Percentiles rank a stretch among this genome's conserved stretches.
Conservation (phyloP, 768 basidiomycete genomes). For the Lactarius trivialis region DNA sequence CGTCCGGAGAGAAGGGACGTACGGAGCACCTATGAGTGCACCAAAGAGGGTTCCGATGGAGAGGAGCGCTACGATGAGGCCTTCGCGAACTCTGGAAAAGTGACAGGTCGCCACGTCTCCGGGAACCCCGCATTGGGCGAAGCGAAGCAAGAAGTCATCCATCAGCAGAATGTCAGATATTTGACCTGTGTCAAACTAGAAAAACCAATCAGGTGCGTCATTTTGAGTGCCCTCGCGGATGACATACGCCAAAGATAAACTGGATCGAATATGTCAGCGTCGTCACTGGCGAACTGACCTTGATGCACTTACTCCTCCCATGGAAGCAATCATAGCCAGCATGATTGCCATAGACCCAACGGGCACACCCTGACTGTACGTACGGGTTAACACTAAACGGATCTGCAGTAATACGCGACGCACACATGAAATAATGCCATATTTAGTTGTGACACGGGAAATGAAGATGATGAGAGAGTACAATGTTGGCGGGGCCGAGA, state of each 20-base stretch:
- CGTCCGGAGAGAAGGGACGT: constrained; percentile 28
- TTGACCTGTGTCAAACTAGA: constrained; percentile 64
- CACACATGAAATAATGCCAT: constrained; percentile 31
- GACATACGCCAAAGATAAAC: constrained; percentile 28
- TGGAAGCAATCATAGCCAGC: constrained; percentile 60
- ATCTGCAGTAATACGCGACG: constrained; percentile 3
- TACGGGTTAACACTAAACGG: constrained; percentile 5
- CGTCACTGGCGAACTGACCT: neutral
- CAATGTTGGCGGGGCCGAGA: neutral
- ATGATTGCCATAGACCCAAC: constrained; percentile 58
- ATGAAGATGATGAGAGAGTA: neutral
- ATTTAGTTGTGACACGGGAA: neutral
- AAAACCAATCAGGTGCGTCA: constrained; percentile 7
- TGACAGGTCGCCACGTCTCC: constrained; percentile 38
- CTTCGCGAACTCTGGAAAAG: constrained; percentile 51
- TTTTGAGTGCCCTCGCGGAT: neutral
- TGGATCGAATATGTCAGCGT: neutral
- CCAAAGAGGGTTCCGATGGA: constrained; percentile 64
- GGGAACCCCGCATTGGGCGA: constrained; percentile 44
- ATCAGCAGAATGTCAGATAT: constrained; percentile 73
- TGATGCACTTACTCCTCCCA: constrained; percentile 44
- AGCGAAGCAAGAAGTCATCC: constrained; percentile 59
- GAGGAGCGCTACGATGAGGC: constrained; percentile 66
- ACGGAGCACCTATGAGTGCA: constrained; percentile 55
- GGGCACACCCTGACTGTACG: constrained; percentile 48